A percentile compares a stretch with the other conserved stretches of the same genome.
Conservation (phyloP, 331 rosid species). For the Rhamnella rubrinervis region DNA sequence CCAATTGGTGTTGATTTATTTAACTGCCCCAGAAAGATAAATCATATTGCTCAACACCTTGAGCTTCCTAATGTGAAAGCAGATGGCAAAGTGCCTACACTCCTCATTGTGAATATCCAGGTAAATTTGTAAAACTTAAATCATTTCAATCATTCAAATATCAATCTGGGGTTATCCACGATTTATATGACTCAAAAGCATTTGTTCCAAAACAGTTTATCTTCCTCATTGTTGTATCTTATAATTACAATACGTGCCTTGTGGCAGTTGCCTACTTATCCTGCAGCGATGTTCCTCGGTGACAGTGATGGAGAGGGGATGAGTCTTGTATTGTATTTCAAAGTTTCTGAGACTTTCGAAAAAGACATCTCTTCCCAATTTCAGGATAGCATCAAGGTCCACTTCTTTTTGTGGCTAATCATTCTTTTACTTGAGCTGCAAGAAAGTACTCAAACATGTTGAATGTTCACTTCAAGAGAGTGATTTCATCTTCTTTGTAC, state of each 20-base stretch:
- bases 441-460: not conserved
- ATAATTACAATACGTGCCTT: conserved; percentile 15
- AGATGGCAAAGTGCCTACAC: conserved; percentile 55
- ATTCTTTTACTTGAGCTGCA: not conserved
- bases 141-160: no score
- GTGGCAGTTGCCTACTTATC: conserved; percentile 87
- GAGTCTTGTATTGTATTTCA: conserved; percentile 83
- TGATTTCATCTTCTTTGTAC: no score
- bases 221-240: conserved; percentile 18
- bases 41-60: conserved; percentile 78
- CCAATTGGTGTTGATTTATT: conserved; percentile 91
- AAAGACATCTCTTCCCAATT: conserved; percentile 66
- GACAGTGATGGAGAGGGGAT: conserved; percentile 89
- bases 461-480: not conserved
- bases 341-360: conserved; percentile 61
- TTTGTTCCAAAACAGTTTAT: conserved; percentile 6
- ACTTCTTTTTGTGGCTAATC: not conserved
- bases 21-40: conserved; percentile 67
- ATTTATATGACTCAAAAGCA: no score
- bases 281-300: conserved; percentile 84
- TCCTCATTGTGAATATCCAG: conserved; percentile 90
- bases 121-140: conserved; percentile 24
- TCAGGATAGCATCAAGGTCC: conserved; percentile 75
- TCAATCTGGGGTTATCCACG: no score
- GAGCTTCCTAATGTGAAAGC: conserved; percentile 76